A percentile compares a stretch with the other conserved stretches of the same genome.
phyloP scores from a whole-genome alignment of 148 eudicot genomes.

The Silene latifolia region DNA sequence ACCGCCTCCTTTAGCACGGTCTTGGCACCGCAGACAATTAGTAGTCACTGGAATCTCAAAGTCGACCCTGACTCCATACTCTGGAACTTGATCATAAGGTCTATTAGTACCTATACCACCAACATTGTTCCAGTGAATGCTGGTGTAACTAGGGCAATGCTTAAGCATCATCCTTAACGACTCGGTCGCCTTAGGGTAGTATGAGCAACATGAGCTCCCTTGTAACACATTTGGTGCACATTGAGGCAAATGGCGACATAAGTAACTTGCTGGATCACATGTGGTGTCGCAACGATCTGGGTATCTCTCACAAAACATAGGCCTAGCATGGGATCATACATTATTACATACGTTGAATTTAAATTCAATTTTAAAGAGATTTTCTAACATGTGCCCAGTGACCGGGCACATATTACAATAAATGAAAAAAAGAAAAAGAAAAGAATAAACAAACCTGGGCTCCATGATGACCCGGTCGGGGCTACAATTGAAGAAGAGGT shows the following conservation, averaged over 20 bases:
- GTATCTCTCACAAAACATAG: conserved; percentile 66
- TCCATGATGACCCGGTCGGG: conserved; percentile 53
- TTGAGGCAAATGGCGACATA: conserved; percentile 72
- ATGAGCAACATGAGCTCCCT: conserved; percentile 68
- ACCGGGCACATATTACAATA: too few species aligned
- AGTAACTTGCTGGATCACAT: conserved; percentile 75
- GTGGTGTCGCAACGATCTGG: conserved; percentile 75
- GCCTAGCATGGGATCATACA: conserved; percentile 22
- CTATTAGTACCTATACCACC: conserved; percentile 32
- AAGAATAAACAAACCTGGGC: conserved; percentile 45
- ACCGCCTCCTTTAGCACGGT: conserved; percentile 68
- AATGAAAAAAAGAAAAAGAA: too few species aligned
- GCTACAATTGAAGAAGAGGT: conserved; percentile 89
- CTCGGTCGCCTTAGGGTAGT: conserved; percentile 75
- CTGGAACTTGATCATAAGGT: conserved; percentile 57
- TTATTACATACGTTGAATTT: too few species aligned
- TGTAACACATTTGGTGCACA: conserved; percentile 35
- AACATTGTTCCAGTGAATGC: conserved; percentile 74
- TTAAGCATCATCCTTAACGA: conserved; percentile 77
- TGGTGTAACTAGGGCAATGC: conserved; percentile 67
- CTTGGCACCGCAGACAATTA: conserved; percentile 70
- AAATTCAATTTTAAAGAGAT: too few species aligned
- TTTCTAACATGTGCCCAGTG: too few species aligned
- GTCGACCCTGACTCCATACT: conserved; percentile 83
- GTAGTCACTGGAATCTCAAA: conserved; percentile 78